These are phyloP conservation scores for Diplotaxis tenuifolia DNA, from an alignment of 345 rosid genomes.

Conservation along the genomic window DNA sequence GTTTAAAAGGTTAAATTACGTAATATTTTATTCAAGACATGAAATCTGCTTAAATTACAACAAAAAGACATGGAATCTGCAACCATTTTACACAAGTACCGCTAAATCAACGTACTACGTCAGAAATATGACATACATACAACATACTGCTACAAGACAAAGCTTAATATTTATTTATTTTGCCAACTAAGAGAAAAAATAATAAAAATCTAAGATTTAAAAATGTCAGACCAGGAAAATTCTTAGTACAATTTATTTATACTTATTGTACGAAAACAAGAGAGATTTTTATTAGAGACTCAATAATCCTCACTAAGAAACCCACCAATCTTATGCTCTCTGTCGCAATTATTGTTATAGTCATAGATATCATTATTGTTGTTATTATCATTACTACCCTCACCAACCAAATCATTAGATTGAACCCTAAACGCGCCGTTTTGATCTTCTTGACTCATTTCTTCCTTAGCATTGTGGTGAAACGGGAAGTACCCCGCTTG, in stretches of 20 bases:
- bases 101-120: constrained; percentile 25
- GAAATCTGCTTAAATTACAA: too few relatives aligned
- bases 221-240: constrained; percentile 31
- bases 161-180: background rate
- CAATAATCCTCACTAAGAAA: constrained; percentile 42
- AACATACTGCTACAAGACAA: constrained; percentile 7
- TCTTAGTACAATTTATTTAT: constrained; percentile 24
- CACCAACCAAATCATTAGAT: constrained; percentile 38
- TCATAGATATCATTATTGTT: constrained; percentile 27
- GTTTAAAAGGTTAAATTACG: background rate
- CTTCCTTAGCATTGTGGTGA: constrained; percentile 51
- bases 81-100: constrained; percentile 30
- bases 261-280: constrained; percentile 10
- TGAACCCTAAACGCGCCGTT: constrained; percentile 34
- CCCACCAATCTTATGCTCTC: constrained; percentile 42
- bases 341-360: constrained; percentile 38
- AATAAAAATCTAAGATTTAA: constrained; percentile 13
- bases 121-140: constrained; percentile 32
- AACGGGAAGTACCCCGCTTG: constrained; percentile 32
- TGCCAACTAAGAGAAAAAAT: constrained; percentile 12
- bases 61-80: constrained; percentile 20
- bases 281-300: constrained; percentile 7
- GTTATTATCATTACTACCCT: constrained; percentile 27
- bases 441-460: constrained; percentile 36
- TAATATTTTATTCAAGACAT: constrained; percentile 8